Percentiles rank a stretch among this genome's conserved stretches.
Evolutionary conservation across 2,329 filamentous ascomycete genomes (phyloP).

Genomic region (Zalaria sp.): DNA sequence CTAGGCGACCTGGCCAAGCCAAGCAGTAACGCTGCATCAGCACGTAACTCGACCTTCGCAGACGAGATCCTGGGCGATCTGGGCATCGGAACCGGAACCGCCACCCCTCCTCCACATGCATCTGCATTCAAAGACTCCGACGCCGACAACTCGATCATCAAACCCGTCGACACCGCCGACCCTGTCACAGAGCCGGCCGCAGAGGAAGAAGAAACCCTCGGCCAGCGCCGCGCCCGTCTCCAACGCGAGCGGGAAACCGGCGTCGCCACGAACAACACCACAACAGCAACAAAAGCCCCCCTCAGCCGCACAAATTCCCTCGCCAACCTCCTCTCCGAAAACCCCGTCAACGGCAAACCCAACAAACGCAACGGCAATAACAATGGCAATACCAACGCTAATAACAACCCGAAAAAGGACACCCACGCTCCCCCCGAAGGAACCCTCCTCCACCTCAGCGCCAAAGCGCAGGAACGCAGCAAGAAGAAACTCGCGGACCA

Average conservation of each 20-base stretch:
- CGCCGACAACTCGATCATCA: background rate
- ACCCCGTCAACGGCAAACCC: slow-evolving; percentile 26
- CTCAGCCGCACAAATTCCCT: slow-evolving; percentile 37
- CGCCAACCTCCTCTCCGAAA: slow-evolving; percentile 46
- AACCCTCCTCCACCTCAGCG: slow-evolving; percentile 1
- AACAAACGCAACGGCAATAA: slow-evolving; percentile 11
- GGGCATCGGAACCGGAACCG: slow-evolving; percentile 23
- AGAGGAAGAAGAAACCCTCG: slow-evolving; percentile 60
- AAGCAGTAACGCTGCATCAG: slow-evolving; percentile 36
- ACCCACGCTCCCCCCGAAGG: slow-evolving; percentile 15
- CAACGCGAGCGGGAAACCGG: slow-evolving; percentile 49
- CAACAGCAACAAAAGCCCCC: slow-evolving; percentile 7
- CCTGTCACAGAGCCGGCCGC: no score
- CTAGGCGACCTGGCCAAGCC: slow-evolving; percentile 29
- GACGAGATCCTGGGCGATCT: slow-evolving; percentile 55
- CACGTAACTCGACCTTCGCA: slow-evolving; percentile 42
- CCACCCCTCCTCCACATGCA: background rate
- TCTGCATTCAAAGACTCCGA: background rate
- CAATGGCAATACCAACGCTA: slow-evolving; percentile 17
- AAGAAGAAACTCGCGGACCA: slow-evolving; percentile 1
- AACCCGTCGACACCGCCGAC: slow-evolving; percentile 2
- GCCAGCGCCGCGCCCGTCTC: slow-evolving; percentile 59
- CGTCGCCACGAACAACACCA: slow-evolving; percentile 1
- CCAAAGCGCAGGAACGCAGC: slow-evolving; percentile 1
- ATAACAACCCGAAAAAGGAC: slow-evolving; percentile 20